Evolutionary conservation across 2,329 filamentous ascomycete species (phyloP), one percentile per base, ranked within the genome.

Genomic region (Fusarium sp.): DNA sequence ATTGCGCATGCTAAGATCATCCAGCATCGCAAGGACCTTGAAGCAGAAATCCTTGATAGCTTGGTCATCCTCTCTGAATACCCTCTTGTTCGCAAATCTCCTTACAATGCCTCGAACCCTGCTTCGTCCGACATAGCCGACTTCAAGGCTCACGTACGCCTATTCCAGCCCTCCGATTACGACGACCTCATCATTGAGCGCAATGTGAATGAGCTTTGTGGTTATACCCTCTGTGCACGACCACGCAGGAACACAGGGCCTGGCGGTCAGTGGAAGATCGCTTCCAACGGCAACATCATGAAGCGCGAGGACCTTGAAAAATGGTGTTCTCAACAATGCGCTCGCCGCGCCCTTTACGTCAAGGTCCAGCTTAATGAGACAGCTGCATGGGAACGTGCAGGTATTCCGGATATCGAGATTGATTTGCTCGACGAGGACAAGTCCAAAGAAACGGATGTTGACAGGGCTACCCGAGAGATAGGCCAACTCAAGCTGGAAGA

Each of bases 141-240:
- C 56, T 94, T 98, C 81, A 89, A 90, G 73, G 76, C 83, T 5
- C 86, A 88, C 37, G 82, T 98, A 25, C 82, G 86, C 12, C 85
- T 89, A 45, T 98, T 98, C 80, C 93, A 95, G 77, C 93, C 94
- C 1, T 86, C 87, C 55, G 95, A 99, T 82, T 97, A 97, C 82
- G 93, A 97, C 76, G 92, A 93, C 69, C 84, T 98, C 51, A 90
- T 98, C 64, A 87, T 92, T 69, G 96, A 99, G 83, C 92, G 96
- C 75, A 97, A 97, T 78, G 91, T 93, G 71, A 90, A 93, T 73
- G 88, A 87, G 45, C 85, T 88, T 21, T 99, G 96, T 81, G 96
- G 94, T 3, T 98, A 98, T 78, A 85, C 88, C 0, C 85, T 98
- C 28, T 99, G 96, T 79, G 81, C 88, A 1, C 86, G 85, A 18